Conservation (phyloP, 2,329 filamentous ascomycete genomes). For the Xylariales sp. region DNA sequence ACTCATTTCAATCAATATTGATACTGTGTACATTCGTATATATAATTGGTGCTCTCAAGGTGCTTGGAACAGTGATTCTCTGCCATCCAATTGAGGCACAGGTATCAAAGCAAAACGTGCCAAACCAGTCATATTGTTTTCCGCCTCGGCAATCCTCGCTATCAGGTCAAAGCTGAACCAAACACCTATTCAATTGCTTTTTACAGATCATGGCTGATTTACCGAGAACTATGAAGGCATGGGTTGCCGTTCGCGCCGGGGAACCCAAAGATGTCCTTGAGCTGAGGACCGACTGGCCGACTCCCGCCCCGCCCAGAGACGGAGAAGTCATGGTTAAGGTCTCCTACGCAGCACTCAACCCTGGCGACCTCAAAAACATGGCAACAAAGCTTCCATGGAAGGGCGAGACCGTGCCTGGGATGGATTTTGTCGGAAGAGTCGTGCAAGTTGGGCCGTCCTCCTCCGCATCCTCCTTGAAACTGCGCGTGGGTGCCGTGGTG, state of each 20-base stretch:
- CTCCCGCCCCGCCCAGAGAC: not conserved
- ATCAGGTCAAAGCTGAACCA: too few relatives aligned
- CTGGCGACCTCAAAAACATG: constrained; percentile 6
- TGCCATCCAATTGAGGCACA: too few relatives aligned
- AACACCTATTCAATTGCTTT: too few relatives aligned
- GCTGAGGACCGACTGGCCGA: not conserved
- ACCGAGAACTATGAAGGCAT: constrained; percentile 5
- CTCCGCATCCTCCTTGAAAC: not conserved
- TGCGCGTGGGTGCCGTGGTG: not conserved
- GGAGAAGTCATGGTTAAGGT: constrained; percentile 8
- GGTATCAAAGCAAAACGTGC: too few relatives aligned
- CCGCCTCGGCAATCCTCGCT: too few relatives aligned
- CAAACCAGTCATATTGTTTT: too few relatives aligned
- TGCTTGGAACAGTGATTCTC: too few relatives aligned
- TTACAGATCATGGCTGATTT: not conserved
- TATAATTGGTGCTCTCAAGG: too few relatives aligned
- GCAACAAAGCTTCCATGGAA: constrained; percentile 4
- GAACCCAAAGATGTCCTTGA: not conserved
- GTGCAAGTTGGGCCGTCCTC: not conserved
- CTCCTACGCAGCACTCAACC: constrained; percentile 8
- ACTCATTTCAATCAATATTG: too few relatives aligned
- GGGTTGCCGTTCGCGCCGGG: not conserved
- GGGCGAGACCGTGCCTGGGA: constrained; percentile 1
- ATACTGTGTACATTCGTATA: too few relatives aligned
- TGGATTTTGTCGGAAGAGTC: constrained; percentile 7